phyloP scores from a whole-genome alignment of 441 rosid genomes.

The Croton setiger region DNA sequence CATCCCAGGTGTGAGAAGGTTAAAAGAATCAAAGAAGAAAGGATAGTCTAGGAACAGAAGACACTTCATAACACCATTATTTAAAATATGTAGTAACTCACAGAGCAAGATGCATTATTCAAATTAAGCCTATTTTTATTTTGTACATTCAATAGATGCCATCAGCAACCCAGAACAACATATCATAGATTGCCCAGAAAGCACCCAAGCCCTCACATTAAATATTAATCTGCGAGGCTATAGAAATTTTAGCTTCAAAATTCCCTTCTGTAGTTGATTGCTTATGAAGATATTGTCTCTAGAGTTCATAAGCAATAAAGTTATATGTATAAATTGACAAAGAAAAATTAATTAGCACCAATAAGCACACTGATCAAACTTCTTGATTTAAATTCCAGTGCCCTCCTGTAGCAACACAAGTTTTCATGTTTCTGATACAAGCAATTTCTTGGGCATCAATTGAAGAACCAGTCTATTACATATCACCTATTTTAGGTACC shows the following conservation, averaged over 20 bases:
- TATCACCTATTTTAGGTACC: background rate
- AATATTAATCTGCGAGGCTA: no score
- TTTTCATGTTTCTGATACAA: background rate
- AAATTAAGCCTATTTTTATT: background rate
- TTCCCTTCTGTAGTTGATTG: background rate
- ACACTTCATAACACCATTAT: background rate
- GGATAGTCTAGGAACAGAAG: constrained; percentile 2
- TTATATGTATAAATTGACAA: background rate
- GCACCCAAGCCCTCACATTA: background rate
- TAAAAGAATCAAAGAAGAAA: background rate
- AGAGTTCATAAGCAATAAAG: background rate
- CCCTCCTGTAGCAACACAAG: background rate
- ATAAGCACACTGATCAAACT: background rate
- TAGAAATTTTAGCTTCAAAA: background rate
- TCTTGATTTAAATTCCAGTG: background rate
- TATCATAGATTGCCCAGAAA: background rate
- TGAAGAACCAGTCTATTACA: background rate
- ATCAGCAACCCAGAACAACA: background rate
- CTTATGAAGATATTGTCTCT: background rate
- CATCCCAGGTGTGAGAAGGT: constrained; percentile 7
- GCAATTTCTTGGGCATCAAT: background rate
- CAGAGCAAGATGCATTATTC: background rate
- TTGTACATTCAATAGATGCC: background rate
- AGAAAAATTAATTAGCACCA: no score
- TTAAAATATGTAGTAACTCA: background rate